Evolutionary conservation across 805 yeast genomes (phyloP), one percentile per base, ranked within the genome.

Genomic region (Yarrowia deformans): DNA sequence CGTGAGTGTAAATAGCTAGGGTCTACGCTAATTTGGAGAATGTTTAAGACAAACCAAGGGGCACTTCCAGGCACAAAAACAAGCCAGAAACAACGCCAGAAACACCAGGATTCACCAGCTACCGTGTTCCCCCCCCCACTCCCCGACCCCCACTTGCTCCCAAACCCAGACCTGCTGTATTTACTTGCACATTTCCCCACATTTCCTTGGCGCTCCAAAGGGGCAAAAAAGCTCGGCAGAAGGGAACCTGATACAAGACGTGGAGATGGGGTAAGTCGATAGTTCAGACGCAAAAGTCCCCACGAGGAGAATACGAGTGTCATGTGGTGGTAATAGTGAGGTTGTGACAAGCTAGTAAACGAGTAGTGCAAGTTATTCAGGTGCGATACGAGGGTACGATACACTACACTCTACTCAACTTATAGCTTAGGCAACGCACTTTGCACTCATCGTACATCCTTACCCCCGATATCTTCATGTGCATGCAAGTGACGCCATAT

Each of bases 221-320:
- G 63, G 63, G 63, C 61, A 55, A 40, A 40, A 56, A 3, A 10
- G 29, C 63, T 56, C 63, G 63, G 63, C 23, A 56, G 48, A 56
- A 40, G 39, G 63, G 48, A 56, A 29, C 60, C 6, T 23, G 29
- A 23, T 23, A 23, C 29, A 23, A 23, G 29, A 23, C 29, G 29
- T 23, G 29, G 29, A 23, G 29, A 23, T 23, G 29, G 29, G 29
- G 29, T 23, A 23, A 23, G 4, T 10, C 5, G 9, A 10, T 12
- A 54, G 43, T 54, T 54, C 18, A 35, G 43, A 54, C 14, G 58
- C 58, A 50, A 50, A 14, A 12, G 40, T 39, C 29, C 52, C 40
- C 29, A 23, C 29, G 29, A 23, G 29, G 29, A 23, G 29, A 23
- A 50, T 14, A 50, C 55, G 40, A 6, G 6, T 8, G 6, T 39